Percentiles rank a stretch among this genome's conserved stretches.
These are phyloP conservation scores for Xylariales sp. DNA, from an alignment of 2,329 filamentous ascomycete genomes.

Conservation along the genomic window DNA sequence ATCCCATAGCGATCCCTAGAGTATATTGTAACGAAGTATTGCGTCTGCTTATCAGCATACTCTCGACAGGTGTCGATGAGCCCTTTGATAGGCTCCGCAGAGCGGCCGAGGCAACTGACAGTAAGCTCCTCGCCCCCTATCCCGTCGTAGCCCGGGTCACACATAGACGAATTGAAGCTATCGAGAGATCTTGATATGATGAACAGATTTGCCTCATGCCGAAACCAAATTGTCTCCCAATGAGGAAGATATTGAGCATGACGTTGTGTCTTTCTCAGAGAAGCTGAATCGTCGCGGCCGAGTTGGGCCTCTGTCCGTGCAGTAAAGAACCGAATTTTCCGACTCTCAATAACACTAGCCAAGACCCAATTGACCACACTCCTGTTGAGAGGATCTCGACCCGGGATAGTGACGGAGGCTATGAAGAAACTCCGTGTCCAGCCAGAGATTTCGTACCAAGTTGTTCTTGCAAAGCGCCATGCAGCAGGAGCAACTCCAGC, in stretches of 20 bases:
- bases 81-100: constrained; percentile 41
- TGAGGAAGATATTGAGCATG: constrained; percentile 40
- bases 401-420: constrained; percentile 38
- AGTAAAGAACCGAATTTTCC: constrained; percentile 37
- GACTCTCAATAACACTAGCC: constrained; percentile 30
- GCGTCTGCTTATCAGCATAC: constrained; percentile 41
- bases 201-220: constrained; percentile 41
- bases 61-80: constrained; percentile 43
- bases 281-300: constrained; percentile 31
- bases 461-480: constrained; percentile 31
- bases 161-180: constrained; percentile 30
- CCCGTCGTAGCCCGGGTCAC: constrained; percentile 40
- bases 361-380: constrained; percentile 42
- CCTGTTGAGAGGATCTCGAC: constrained; percentile 39
- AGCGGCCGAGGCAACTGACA: constrained; percentile 46
- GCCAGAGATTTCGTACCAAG: constrained; percentile 33
- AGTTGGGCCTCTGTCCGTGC: constrained; percentile 35
- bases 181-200: constrained; percentile 37
- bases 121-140: constrained; percentile 41
- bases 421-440: constrained; percentile 39
- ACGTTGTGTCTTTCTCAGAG: constrained; percentile 36
- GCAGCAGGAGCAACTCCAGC: constrained; percentile 35
- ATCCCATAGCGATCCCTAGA: constrained; percentile 40
- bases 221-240: constrained; percentile 43
- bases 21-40: constrained; percentile 47